Base-by-base conservation (phyloP, 2,329 filamentous ascomycete genomes). In the Fusarium euwallaceae region DNA sequence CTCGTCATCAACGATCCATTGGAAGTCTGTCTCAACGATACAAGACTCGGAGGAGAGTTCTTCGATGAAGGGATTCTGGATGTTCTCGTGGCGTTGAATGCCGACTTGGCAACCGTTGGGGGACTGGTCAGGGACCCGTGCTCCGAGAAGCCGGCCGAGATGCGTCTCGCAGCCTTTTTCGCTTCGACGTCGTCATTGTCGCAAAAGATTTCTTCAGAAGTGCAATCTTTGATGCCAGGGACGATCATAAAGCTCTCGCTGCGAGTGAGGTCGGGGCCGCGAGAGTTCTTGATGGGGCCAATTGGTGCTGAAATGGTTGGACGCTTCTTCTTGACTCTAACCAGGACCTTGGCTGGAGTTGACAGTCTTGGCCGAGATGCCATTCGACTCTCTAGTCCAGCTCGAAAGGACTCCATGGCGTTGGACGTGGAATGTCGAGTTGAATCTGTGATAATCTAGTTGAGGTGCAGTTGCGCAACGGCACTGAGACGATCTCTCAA, bases 241-340 rank as follows among this genome's bases (percentile, higher is more conserved):
- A 85, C 81, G 39, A 85, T 78, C 58, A 78, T 79, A 22, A 85
- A 76, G 22, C 66, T 78, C 9, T 82, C 78, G 66, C 82, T 82
- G 45, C 83, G 81, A 36, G 78, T 69, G 36, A 85, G 76, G 58
- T 84, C 79, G 6, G 79, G 75, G 7, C 83, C 83, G 22, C 81
- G 79, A 10, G 80, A 83, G 72, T 78, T 83, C 68, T 80, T 83
- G 71, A 85, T 76, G 10, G 83, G 83, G 0, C 83, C 84, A 41
- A 84, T 70, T 2, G 83, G 84, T 20, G 64, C 77, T 10, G 83
- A 85, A 29, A 85, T 84, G 43, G 69, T 60, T 17, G 79, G 81
- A 2, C 78, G 76, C 29, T 75, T 78, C 61, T 65, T 72, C 63
- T 74, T 78, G 22, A 64, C 63, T 36, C 71, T 71, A 16, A 70